Evolutionary conservation across 2,329 filamentous ascomycete genomes (phyloP).

Genomic region (Ceratocystis eucalypticola): DNA sequence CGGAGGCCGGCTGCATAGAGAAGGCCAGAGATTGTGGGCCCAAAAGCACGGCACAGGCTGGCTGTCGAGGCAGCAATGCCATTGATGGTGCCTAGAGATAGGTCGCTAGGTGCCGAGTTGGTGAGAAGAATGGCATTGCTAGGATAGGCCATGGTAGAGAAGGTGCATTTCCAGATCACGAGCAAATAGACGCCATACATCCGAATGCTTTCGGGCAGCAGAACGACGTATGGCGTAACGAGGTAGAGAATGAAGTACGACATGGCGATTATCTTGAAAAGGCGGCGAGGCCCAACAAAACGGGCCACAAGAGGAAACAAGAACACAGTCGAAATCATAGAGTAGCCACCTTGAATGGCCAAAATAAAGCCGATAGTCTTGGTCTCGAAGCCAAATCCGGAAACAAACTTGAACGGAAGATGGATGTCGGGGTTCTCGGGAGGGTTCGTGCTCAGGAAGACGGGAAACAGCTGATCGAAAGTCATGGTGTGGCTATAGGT

Average conservation of each 20-base stretch:
- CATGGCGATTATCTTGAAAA: constrained; percentile 69
- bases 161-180: constrained; percentile 84
- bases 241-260: constrained; percentile 83
- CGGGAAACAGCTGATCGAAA: constrained; percentile 84
- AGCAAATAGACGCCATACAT: constrained; percentile 63
- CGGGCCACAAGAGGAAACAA: constrained; percentile 68
- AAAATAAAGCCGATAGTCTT: constrained; percentile 80
- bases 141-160: constrained; percentile 81
- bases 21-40: constrained; percentile 74
- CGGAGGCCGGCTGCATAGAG: constrained; percentile 70
- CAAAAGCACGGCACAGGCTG: constrained; percentile 75
- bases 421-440: constrained; percentile 36
- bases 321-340: constrained; percentile 72
- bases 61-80: constrained; percentile 84
- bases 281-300: constrained; percentile 61
- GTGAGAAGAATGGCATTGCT: constrained; percentile 79
- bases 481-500: constrained; percentile 77
- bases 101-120: constrained; percentile 71
- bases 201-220: constrained; percentile 59
- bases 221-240: constrained; percentile 72
- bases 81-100: constrained; percentile 82
- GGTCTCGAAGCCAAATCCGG: constrained; percentile 71
- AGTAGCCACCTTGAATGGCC: constrained; percentile 77
- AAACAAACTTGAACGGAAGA: constrained; percentile 78
- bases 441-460: constrained; percentile 64